Evolutionary conservation across 768 basidiomycete species (phyloP).

Genomic region (Leccinum aurantiacum): DNA sequence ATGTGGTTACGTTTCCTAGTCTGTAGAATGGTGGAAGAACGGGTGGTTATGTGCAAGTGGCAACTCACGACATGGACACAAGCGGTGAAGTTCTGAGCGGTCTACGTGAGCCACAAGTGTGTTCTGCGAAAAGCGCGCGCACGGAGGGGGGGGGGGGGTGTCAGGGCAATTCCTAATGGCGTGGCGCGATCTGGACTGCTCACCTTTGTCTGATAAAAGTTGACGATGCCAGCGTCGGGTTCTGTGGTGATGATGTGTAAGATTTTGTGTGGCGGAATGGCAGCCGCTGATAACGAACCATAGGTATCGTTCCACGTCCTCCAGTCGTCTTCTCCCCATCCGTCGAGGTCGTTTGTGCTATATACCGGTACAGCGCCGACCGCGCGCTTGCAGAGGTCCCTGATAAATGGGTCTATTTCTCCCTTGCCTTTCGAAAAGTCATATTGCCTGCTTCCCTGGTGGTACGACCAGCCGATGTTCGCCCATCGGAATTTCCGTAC

Average conservation of each 20-base stretch:
- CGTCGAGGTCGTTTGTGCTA: constrained; percentile 33
- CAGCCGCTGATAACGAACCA: constrained; percentile 46
- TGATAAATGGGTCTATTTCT: constrained; percentile 56
- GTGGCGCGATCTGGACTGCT: background rate
- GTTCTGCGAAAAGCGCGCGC: constrained; percentile 42
- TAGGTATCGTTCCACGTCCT: constrained; percentile 74
- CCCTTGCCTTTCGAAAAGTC: constrained; percentile 76
- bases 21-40: constrained; percentile 38
- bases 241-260: constrained; percentile 42
- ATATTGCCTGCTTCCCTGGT: constrained; percentile 96
- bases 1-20: constrained; percentile 85
- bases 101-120: constrained; percentile 98
- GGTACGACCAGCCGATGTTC: constrained; percentile 94
- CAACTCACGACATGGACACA: constrained; percentile 85
- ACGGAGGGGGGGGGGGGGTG: background rate
- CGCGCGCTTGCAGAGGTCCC: constrained; percentile 58
- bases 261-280: constrained; percentile 6
- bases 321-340: constrained; percentile 68
- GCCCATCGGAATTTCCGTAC: constrained; percentile 88
- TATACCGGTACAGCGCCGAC: constrained; percentile 66
- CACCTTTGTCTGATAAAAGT: constrained; percentile 86
- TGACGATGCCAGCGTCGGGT: constrained; percentile 95
- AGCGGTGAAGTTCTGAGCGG: constrained; percentile 93
- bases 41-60: background rate
- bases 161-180: background rate